A percentile compares a stretch with the other conserved stretches of the same genome.
Evolutionary conservation across 2,329 filamentous ascomycete genomes (phyloP).

Genomic region (Sclerotinia spermophila): DNA sequence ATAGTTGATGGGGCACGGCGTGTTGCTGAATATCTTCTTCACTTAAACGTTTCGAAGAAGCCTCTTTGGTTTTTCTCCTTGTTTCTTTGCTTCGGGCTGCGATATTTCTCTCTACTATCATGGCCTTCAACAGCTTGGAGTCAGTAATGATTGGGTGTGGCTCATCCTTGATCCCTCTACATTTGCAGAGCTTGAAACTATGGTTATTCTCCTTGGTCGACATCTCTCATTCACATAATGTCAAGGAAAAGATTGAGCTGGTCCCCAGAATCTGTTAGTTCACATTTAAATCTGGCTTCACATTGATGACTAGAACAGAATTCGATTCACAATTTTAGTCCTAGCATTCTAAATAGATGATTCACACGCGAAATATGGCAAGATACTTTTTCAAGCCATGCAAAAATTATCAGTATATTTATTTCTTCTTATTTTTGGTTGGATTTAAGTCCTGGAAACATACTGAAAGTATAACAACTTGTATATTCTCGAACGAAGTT

Average conservation of each 20-base stretch:
- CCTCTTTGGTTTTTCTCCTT: background rate
- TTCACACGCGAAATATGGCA: background rate
- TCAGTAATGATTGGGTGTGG: slow-evolving; percentile 14
- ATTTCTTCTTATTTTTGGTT: background rate
- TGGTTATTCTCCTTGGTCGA: background rate
- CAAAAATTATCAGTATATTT: background rate
- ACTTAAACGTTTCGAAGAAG: background rate
- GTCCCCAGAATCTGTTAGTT: background rate
- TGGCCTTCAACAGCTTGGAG: background rate
- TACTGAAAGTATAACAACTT: background rate
- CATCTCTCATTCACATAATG: background rate
- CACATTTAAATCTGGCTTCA: background rate
- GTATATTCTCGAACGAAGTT: background rate
- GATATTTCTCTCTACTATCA: background rate
- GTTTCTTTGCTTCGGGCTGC: background rate
- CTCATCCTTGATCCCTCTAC: background rate
- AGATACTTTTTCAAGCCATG: background rate
- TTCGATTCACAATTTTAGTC: background rate
- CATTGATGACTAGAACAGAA: background rate
- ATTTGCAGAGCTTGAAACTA: slow-evolving; percentile 16
- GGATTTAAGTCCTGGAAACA: background rate
- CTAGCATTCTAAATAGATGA: background rate
- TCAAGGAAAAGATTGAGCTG: background rate
- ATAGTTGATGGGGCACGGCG: background rate
- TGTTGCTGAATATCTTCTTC: background rate